phyloP scores from a whole-genome alignment of 768 basidiomycete species.

The Melanogaster broomeanus region DNA sequence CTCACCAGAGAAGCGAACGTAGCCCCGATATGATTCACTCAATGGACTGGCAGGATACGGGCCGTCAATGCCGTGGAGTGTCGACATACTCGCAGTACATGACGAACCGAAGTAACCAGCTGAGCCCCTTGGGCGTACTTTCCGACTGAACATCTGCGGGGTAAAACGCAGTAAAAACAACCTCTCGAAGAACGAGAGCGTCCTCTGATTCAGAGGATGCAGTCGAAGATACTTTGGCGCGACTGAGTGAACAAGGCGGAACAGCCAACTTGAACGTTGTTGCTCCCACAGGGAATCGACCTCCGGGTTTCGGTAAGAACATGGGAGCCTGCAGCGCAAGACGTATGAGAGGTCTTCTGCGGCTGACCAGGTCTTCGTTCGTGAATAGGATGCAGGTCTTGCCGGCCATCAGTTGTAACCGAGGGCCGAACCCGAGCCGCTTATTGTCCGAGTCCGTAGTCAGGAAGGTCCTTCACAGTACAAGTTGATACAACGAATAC shows the following conservation, averaged over 20 bases:
- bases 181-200: conserved; percentile 59
- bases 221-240: conserved; percentile 36
- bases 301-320: conserved; percentile 43
- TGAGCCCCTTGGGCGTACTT: conserved; percentile 41
- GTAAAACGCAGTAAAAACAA: conserved; percentile 67
- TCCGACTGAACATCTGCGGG: conserved; percentile 45
- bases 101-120: conserved; percentile 60
- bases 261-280: conserved; percentile 56
- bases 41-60: conserved; percentile 35
- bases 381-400: too few relatives aligned
- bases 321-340: conserved; percentile 24
- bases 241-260: conserved; percentile 41
- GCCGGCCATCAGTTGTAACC: too few relatives aligned
- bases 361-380: background rate
- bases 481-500: background rate
- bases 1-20: conserved; percentile 50
- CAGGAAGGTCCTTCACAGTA: too few relatives aligned
- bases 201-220: conserved; percentile 29
- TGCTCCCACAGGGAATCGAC: conserved; percentile 59
- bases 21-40: conserved; percentile 47
- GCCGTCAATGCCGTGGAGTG: conserved; percentile 6
- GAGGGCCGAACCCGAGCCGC: too few relatives aligned
- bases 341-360: conserved; percentile 4
- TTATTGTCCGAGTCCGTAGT: too few relatives aligned
- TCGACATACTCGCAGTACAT: background rate